phyloP scores from a whole-genome alignment of 257 asterid genomes.

The Gynochthodes officinalis region DNA sequence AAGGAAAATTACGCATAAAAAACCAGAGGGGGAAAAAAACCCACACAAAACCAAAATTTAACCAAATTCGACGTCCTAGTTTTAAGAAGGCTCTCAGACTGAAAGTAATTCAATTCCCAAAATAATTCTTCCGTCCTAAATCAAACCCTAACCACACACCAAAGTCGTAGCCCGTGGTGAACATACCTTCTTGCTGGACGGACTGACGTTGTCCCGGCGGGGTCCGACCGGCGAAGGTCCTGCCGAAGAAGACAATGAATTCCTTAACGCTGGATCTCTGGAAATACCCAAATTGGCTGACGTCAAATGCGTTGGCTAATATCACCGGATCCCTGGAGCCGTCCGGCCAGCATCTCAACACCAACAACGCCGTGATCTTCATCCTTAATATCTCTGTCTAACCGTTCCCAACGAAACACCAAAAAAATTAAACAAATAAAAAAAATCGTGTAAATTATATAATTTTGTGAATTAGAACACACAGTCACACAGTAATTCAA shows the following conservation, averaged over 20 bases:
- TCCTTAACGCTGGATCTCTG: constrained; percentile 78
- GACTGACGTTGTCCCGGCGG: constrained; percentile 83
- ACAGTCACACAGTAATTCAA: not conserved
- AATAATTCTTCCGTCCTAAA: not conserved
- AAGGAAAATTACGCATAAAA: too few relatives aligned
- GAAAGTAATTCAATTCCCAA: not conserved
- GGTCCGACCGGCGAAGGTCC: constrained; percentile 80
- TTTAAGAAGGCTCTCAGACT: too few relatives aligned
- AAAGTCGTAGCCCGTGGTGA: not conserved
- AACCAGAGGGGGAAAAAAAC: too few relatives aligned
- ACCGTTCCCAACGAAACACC: not conserved
- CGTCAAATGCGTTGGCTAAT: constrained; percentile 62
- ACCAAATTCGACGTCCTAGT: too few relatives aligned
- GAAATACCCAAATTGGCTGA: constrained; percentile 77
- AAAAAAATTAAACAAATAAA: not conserved
- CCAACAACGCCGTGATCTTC: constrained; percentile 93
- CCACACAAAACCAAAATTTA: too few relatives aligned
- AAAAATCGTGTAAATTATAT: too few relatives aligned
- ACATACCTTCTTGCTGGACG: constrained; percentile 77
- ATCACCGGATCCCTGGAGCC: constrained; percentile 72
- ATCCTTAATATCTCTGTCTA: constrained; percentile 28
- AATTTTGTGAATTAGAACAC: not conserved
- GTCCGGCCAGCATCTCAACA: constrained; percentile 55
- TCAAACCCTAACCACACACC: not conserved
- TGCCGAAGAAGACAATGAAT: constrained; percentile 72